Base-by-base conservation (phyloP, 345 rosid species). In the Punica granatum region DNA sequence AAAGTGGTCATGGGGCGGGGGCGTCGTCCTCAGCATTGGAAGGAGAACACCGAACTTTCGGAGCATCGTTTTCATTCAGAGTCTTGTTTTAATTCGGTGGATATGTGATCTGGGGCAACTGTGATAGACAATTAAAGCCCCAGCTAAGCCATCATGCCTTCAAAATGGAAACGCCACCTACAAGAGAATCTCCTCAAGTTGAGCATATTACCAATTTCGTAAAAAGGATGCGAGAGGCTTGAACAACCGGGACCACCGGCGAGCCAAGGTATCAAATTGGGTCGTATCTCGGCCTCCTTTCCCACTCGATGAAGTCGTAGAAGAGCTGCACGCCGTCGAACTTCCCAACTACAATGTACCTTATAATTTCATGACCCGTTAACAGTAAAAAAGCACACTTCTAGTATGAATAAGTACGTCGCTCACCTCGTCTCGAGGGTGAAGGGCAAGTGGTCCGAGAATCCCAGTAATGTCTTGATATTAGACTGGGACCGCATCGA, bases 291-390 rank as follows among this genome's bases (percentile, higher is more conserved):
- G 84, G 81, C 48, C 67, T 74, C 36, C 79, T 61, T 64, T 80
- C 77, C 3, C 81, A 80, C 65, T 80, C 77, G 6, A 80, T 51
- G 73, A 74, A 80, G 78, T 72, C 74, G 68, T 80, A 80, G 59
- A 80, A 80, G 35, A 80, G 64, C 60, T 80, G 78, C 18, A 80
- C 76, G 10, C 76, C 78, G 10, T 74, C 75, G 14, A 19, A 3
- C 1, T 74, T 79, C 9, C 74, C 79, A 6, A 77, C 69, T 10
- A 79, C 77, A 26, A 77, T 60, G 44, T 80, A 80, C 48, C 83
- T 79, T 43, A 4, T 37, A 37, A 37, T 37, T 37, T 11, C 41
- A 37, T n/a, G n/a, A n/a, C n/a, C n/a, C n/a, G 7, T 21, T n/a
- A n/a, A n/a, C n/a, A n/a, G n/a, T n/a, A n/a, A n/a, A n/a, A n/a